Percentiles rank a stretch among this genome's conserved stretches.
Evolutionary conservation across 306 rosid species (phyloP).

Genomic region (Prunus mira): DNA sequence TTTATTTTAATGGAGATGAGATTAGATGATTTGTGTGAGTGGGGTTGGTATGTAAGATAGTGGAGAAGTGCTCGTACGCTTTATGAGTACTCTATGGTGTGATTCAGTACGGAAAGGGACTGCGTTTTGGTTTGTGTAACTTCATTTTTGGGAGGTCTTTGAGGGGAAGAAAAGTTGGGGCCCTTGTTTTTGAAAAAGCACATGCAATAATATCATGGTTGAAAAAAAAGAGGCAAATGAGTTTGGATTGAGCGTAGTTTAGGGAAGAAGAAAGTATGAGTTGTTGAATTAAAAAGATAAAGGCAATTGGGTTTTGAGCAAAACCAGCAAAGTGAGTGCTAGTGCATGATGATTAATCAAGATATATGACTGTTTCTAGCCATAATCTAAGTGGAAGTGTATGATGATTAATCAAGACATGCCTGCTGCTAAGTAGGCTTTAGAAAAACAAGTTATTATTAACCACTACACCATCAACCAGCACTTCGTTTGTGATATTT

Average conservation of each 20-base stretch:
- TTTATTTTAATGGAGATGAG: neutral
- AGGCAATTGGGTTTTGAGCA: neutral
- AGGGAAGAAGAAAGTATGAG: neutral
- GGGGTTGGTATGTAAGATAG: neutral
- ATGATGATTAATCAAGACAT: too few species aligned
- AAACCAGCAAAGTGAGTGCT: neutral
- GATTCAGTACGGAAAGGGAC: slow-evolving; percentile 7
- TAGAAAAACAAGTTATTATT: too few species aligned
- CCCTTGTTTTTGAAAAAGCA: neutral
- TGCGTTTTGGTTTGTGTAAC: too few species aligned
- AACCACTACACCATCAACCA: too few species aligned
- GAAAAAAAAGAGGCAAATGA: neutral
- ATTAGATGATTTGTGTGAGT: neutral
- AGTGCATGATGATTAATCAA: too few species aligned
- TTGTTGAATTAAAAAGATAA: neutral
- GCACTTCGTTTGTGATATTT: too few species aligned
- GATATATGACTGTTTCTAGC: too few species aligned
- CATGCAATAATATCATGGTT: neutral
- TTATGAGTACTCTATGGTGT: slow-evolving; percentile 2
- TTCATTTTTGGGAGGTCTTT: neutral
- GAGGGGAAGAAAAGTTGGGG: neutral
- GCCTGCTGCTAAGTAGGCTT: too few species aligned
- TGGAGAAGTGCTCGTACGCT: slow-evolving; percentile 11
- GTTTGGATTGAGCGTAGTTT: neutral
- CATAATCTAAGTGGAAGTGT: too few species aligned